Percentiles rank a stretch among this genome's conserved stretches.
phyloP scores from a whole-genome alignment of 2,329 filamentous ascomycete species.

The Botrytis pseudocinerea region DNA sequence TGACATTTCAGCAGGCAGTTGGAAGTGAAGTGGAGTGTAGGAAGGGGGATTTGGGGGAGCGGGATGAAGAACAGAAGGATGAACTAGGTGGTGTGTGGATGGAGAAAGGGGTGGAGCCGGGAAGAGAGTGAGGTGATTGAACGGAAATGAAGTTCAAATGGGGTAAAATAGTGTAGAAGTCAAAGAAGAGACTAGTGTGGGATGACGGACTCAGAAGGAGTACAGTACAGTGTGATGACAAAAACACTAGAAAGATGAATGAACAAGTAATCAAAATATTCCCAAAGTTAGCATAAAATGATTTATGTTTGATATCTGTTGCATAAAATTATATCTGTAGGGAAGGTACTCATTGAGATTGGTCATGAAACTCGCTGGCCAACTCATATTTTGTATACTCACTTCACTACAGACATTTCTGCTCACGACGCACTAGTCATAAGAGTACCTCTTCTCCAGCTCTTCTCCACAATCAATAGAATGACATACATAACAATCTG shows the following conservation, averaged over 20 bases:
- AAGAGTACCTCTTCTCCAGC: neutral
- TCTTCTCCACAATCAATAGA: neutral
- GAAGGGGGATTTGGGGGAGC: neutral
- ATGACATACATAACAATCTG: neutral
- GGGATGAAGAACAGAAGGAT: no score
- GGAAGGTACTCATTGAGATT: neutral
- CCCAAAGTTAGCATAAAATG: neutral
- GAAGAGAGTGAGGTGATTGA: neutral
- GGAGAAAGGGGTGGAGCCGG: neutral
- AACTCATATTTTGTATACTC: neutral
- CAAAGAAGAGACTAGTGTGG: neutral
- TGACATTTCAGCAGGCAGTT: neutral
- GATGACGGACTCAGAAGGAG: neutral
- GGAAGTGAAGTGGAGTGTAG: neutral
- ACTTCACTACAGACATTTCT: neutral
- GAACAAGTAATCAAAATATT: neutral
- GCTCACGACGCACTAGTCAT: neutral
- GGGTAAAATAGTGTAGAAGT: neutral
- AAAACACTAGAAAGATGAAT: neutral
- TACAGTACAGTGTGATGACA: slow-evolving; percentile 1
- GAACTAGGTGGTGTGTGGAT: neutral
- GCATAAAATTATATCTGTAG: neutral
- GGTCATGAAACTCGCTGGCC: neutral
- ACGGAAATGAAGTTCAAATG: neutral
- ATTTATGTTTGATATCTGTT: neutral